Evolutionary conservation across 164 flowering plant genomes (phyloP).

Genomic region (Vitis rupestris): DNA sequence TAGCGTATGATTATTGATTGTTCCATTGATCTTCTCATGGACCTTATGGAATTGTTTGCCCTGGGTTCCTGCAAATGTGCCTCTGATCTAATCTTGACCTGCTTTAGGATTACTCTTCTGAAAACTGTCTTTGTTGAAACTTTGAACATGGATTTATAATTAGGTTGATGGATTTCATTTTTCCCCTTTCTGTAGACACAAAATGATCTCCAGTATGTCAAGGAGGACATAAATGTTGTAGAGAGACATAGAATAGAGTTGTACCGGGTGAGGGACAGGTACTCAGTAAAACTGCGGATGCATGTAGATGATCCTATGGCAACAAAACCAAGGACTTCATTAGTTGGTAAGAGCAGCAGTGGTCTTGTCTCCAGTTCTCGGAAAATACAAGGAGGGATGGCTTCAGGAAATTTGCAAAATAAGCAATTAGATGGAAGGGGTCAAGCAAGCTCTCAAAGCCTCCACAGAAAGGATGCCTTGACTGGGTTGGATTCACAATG

Average conservation of each 20-base stretch:
- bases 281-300: conserved; percentile 65
- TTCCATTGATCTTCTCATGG: neutral
- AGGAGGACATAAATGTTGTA: conserved; percentile 76
- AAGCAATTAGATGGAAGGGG: conserved; percentile 50
- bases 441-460: conserved; percentile 49
- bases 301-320: conserved; percentile 48
- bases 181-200: conserved; percentile 47
- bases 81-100: neutral
- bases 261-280: conserved; percentile 65
- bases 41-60: neutral
- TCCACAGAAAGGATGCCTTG: conserved; percentile 51
- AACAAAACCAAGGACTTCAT: conserved; percentile 43
- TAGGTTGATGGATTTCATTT: neutral
- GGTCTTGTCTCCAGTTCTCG: conserved; percentile 46
- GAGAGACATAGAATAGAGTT: conserved; percentile 81
- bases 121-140: neutral
- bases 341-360: conserved; percentile 49
- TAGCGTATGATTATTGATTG: neutral
- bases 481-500: conserved; percentile 63
- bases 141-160: neutral
- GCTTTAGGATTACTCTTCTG: neutral
- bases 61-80: neutral
- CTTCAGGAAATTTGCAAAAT: conserved; percentile 41
- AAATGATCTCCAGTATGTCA: conserved; percentile 82
- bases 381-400: conserved; percentile 41